Base-by-base conservation (phyloP, 345 rosid species). In the Populus euphratica region DNA sequence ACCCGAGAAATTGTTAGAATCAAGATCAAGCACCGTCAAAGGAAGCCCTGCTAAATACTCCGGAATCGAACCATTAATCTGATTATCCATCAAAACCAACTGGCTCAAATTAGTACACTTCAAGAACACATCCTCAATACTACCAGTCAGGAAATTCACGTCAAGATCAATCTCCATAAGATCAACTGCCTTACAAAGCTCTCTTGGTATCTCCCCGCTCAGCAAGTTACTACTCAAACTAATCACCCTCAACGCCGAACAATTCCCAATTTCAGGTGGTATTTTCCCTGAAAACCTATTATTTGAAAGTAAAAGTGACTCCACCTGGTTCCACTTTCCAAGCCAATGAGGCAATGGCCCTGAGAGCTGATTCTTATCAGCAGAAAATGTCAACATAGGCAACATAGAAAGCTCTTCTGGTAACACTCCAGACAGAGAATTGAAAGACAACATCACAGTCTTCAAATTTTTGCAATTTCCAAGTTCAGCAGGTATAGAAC, bases 261-360 rank as follows among this genome's bases (percentile, higher is more conserved):
- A 92, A 44, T 83, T 86, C 23, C 92, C 90, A 10, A 96, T 77
- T 76, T 82, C 92, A 1, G 77, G 81, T 17, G 97, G 97, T 31
- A 93, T 88, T 38, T 49, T 29, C 44, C 97, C 97, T 0, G 83
- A 64, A 64, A 93, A 88, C 29, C 72, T 80, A 75, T 96, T 93
- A 81, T 83, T 81, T 0, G 94, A 82, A 1, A 94, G 89, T 35
- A 89, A 79, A 61, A 96, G 86, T 0, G 97, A 93, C 7, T 89
- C 89, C 29, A 90, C 69, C 29, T 81, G 81, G 39, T 77, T 84
- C 97, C 93, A 92, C 67, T 86, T 83, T 17, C 97, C 93, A 17
- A 94, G 73, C 98, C 98, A 96, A 14, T 90, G 69, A 8, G 98
- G 96, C 74, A 93, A 68, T 20, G 80, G 63, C 21, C 97, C 97